Base-by-base conservation (phyloP, 495 filamentous ascomycete genomes). In the Daldinia decipiens region DNA sequence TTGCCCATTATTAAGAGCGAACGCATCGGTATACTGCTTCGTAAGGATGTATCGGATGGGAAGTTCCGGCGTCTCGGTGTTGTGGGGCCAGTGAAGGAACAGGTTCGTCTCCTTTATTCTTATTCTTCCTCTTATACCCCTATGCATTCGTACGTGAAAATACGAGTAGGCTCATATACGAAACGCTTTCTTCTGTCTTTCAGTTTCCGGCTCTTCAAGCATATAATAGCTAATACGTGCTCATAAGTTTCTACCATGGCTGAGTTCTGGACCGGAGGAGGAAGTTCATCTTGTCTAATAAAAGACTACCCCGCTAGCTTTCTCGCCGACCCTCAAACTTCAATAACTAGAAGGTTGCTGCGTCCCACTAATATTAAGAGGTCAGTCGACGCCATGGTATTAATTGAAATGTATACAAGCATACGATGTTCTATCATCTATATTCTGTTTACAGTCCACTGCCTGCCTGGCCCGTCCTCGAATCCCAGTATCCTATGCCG, bases 51-150 rank as follows among this genome's bases (percentile, higher is more conserved):
- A 13, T 50, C 55, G 2, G 65, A 72, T n/a, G 60, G 65, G 3
- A 72, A 68, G 39, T 72, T 68, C 26, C 65, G 70, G 12, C 69
- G 69, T n/a, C 53, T 72, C 1, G 70, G 70, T 1, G 9, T 58
- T 29, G 65, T 59, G 11, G 12, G 9, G 3, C 21, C 40, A 29
- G 45, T 60, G 0, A 68, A 47, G 26, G 60, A 68, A 27, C 38
- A 72, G 70, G 70, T 72, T 58, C n/a, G 60, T 61, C 17, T 19
- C 19, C 1, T 11, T 56, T n/a, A 21, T 56, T 29, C 26, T 15
- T 51, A 52, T 55, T 1, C 8, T 15, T 17, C 15, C 31, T 53
- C 50, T 19, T 36, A 31, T 24, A 1, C 31, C 36, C 17, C 29
- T 52, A 47, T 47, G 1, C 43, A 47, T 19, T 7, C 19, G 4